Base-by-base conservation (phyloP, 257 asterid species). In the Solanum bulbocastanum region DNA sequence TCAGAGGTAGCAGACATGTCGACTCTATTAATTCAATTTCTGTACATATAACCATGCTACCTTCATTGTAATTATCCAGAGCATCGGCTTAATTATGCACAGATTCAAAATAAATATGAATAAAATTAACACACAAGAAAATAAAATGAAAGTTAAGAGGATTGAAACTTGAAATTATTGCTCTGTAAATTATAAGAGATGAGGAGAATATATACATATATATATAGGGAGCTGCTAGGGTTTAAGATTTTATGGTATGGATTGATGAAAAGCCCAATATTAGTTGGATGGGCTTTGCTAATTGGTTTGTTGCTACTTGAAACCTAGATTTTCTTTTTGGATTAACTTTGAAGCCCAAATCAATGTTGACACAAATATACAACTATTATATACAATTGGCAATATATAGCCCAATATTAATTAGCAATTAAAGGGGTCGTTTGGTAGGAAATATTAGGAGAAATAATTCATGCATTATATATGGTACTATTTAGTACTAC, bases 1-100 rank as follows among this genome's bases (percentile, higher is more conserved):
- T 88, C 92, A 88, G 87, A 69, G 90, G 32, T 90, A 72, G 92
- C 92, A 88, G 92, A 90, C 92, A 90, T 84, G 92, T 71, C 88
- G 91, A 90, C 91, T 90, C 87, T n/a, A 20, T 22, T 13, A 37
- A 42, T 74, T 88, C 86, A 35, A 18, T 90, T 76, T 90, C 91
- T 84, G 92, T 90, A 87, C 81, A 88, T 90, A 86, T 62, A 83
- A 90, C 92, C 92, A 90, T 90, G 91, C 91, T 90, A 58, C 92
- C 90, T 90, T 90, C 92, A 90, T 90, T 30, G 5, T 10, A 4
- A 84, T 22, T 35, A 27, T 90, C 91, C 92, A 90, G 92, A 71
- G 92, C 92, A 88, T 90, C 92, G 92, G 91, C 91, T 87, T 87
- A 87, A 73, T 78, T 87, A 85, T 39, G 36, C 86, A 87, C 88